Evolutionary conservation across 2,329 filamentous ascomycete genomes (phyloP), one percentile per base, ranked within the genome.

Genomic region (Colletotrichum sidae): DNA sequence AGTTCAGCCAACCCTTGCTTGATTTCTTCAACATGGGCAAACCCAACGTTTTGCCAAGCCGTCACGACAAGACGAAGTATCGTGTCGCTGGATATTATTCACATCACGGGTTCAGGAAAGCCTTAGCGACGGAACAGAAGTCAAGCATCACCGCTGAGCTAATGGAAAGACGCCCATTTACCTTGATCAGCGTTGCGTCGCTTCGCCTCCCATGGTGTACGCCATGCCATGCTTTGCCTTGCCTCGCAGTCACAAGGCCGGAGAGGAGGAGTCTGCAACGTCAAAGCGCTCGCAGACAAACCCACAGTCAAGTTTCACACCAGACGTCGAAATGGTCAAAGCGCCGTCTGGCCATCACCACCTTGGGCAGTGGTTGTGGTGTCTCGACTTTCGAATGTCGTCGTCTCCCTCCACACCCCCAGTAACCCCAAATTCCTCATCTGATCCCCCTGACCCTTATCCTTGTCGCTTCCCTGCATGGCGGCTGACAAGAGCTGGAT

Each of bases 291-390:
- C 44, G 50, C 55, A 54, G 59, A 46, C 42, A 59, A 55, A 65
- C 47, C 64, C 64, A 64, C 64, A 50, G 39, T 49, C 44, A 37
- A 59, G 64, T 67, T 67, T 67, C 64, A 64, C 44, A 51, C 54
- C 64, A 60, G 49, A 59, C 60, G 45, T 60, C 15, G 38, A 45
- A 67, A 59, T 55, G 64, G 55, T 65, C 64, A 67, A 67, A 65
- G 64, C 64, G 41, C 54, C 50, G 35, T 51, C 35, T 38, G 35
- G 46, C 58, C 41, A n/a, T 57, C 33, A 42, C 39, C 13, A 42
- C 53, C 5, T 25, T 25, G 25, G 25, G 25, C 4, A 25, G 25
- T 25, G 25, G 4, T 25, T 25, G 25, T 25, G 25, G 4, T 25
- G 25, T 25, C 25, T 25, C 25, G 25, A 25, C 25, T 25, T 5